Evolutionary conservation across 2,329 filamentous ascomycete genomes (phyloP), one percentile per base, ranked within the genome.

Genomic region (Epichloe festucae): DNA sequence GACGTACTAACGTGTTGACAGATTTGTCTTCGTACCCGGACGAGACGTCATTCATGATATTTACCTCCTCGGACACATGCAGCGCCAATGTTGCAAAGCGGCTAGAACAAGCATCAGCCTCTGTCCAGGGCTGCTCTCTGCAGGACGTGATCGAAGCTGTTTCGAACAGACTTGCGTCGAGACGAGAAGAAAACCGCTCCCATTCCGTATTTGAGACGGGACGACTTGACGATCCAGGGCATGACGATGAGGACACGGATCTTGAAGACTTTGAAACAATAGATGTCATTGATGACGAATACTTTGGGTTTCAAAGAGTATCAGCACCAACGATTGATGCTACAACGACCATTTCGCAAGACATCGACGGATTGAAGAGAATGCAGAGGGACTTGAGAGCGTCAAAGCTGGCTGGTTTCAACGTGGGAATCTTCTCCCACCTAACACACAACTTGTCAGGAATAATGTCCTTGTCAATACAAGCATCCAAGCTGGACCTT

Each of bases 401-500:
- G 21, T 80, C 77, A 3, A 84, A 81, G 59, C 58, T 70, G 2
- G 78, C 81, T 1, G 89, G 89, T 0, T 87, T 89, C 65, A 84
- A 77, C 55, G 72, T 91, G 31, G 86, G 84, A 2, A 70, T 82
- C 35, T 63, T 85, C 11, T 74, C 73, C 12, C 70, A 74, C 17
- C 67, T 81, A 17, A 62, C 61, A 3, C 49, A 58, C 1, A 64
- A 73, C 69, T 11, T 74, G 69, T 53, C 57, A 8, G 54, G 53
- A 1, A 70, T 76, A 3, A 65, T 93, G 17, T 81, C 80, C 4
- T 66, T 93, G 2, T 88, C 89, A 0, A 77, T 86, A 34, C 81
- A 80, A 4, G 77, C 87, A 34, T 71, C 75, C 4, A 85, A 85
- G 58, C 76, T 95, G 1, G 81, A 78, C 0, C 78, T 95, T 12